Evolutionary conservation across 2,329 filamentous ascomycete species (phyloP).

Genomic region (Microsporum audouinii): DNA sequence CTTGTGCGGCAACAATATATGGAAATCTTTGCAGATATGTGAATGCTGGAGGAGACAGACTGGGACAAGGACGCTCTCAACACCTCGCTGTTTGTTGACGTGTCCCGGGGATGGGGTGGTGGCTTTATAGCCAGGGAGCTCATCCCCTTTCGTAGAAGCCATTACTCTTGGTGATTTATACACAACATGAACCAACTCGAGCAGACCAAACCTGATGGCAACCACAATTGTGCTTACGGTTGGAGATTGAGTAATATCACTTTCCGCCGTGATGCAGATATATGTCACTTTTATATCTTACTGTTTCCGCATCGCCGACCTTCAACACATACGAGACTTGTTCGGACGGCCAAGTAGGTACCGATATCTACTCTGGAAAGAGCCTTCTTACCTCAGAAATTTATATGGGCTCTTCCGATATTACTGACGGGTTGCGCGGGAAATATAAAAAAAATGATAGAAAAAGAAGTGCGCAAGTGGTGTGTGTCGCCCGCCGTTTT

Average conservation of each 20-base stretch:
- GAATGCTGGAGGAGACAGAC: not conserved
- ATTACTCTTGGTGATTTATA: not conserved
- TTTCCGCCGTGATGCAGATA: not conserved
- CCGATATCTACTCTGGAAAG: not conserved
- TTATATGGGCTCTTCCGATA: not conserved
- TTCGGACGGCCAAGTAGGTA: not conserved
- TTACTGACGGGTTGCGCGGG: not conserved
- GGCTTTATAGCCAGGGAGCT: not conserved
- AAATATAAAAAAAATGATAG: not conserved
- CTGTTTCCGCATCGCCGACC: not conserved
- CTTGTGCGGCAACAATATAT: not conserved
- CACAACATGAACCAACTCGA: not conserved
- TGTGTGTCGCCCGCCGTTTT: constrained; percentile 12
- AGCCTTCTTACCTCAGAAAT: not conserved
- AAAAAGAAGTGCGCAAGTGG: constrained; percentile 9
- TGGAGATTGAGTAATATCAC: not conserved
- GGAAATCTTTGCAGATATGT: not conserved
- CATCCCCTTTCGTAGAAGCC: not conserved
- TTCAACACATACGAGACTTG: not conserved
- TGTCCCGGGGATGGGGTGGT: not conserved
- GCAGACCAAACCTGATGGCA: not conserved
- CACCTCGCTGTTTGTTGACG: not conserved
- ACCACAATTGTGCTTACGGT: not conserved
- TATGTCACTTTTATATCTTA: not conserved
- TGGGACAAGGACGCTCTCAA: not conserved